phyloP scores from a whole-genome alignment of 2,329 filamentous ascomycete species.

The Aspergillus bombycis region DNA sequence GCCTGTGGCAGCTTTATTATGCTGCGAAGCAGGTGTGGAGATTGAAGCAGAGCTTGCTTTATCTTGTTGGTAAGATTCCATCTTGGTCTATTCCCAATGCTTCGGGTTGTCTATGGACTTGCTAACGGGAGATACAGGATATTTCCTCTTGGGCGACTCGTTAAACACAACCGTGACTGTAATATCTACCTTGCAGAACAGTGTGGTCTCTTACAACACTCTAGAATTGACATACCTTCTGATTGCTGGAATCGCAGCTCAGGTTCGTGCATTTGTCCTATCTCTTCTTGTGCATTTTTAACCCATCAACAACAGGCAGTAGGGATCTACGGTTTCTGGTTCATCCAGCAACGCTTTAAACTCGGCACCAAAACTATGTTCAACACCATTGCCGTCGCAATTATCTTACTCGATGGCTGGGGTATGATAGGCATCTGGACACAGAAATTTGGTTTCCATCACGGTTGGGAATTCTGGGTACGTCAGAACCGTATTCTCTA shows the following conservation, averaged over 20 bases:
- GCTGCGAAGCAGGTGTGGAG: constrained; percentile 65
- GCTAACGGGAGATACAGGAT: constrained; percentile 41
- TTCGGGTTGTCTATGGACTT: neutral
- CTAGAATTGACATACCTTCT: constrained; percentile 67
- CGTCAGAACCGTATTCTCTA: constrained; percentile 1
- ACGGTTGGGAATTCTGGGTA: constrained; percentile 57
- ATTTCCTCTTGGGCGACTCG: constrained; percentile 71
- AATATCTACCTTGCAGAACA: constrained; percentile 67
- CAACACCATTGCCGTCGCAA: constrained; percentile 63
- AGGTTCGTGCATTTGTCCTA: constrained; percentile 43
- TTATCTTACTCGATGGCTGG: constrained; percentile 62
- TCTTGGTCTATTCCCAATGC: neutral
- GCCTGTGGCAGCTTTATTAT: constrained; percentile 64
- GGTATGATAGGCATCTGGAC: constrained; percentile 64
- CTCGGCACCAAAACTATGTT: constrained; percentile 71
- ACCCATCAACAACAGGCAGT: constrained; percentile 36
- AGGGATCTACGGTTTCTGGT: constrained; percentile 66
- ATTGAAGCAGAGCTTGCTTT: constrained; percentile 67
- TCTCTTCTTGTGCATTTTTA: neutral
- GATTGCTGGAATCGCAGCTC: constrained; percentile 66
- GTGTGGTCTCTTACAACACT: constrained; percentile 66
- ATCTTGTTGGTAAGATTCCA: constrained; percentile 57
- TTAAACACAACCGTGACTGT: constrained; percentile 72
- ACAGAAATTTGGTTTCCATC: constrained; percentile 56
- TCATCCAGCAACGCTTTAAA: constrained; percentile 61